Conservation (phyloP, 2,329 filamentous ascomycete genomes). For the Alternaria sp. region DNA sequence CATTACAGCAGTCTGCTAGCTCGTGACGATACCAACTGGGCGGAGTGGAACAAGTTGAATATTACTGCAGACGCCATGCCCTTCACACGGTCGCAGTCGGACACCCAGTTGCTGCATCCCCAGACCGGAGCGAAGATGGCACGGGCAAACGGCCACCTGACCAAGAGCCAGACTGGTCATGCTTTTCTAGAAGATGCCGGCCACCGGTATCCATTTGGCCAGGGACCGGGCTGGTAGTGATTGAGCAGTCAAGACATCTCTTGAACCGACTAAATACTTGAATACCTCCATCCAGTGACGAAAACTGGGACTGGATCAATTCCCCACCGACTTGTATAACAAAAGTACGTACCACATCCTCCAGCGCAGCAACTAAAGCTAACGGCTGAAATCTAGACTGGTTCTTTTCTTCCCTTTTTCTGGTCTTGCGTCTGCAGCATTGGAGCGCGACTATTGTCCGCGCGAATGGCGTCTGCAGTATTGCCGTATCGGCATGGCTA, state of each 20-base stretch:
- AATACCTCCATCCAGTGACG: neutral
- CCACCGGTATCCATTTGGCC: neutral
- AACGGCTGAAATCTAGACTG: neutral
- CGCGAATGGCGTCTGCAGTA: neutral
- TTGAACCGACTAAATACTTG: neutral
- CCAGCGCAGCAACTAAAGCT: neutral
- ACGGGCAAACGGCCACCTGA: neutral
- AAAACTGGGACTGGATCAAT: neutral
- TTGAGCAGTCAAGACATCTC: neutral
- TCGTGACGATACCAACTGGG: slow-evolving; percentile 11
- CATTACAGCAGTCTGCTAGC: slow-evolving; percentile 11
- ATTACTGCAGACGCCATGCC: slow-evolving; percentile 1
- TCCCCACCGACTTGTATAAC: neutral
- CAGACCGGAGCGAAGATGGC: neutral
- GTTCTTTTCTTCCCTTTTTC: neutral
- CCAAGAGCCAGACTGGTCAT: neutral
- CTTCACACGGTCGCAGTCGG: slow-evolving; percentile 1
- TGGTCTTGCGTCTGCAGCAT: neutral
- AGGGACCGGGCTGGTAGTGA: neutral
- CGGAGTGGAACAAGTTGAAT: slow-evolving; percentile 8
- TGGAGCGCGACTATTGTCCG: neutral
- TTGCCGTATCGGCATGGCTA: neutral
- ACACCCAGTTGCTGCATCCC: neutral
- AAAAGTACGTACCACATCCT: neutral
- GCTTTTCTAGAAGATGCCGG: neutral